Conservation (phyloP, 768 basidiomycete species). For the Pholiota conissans region DNA sequence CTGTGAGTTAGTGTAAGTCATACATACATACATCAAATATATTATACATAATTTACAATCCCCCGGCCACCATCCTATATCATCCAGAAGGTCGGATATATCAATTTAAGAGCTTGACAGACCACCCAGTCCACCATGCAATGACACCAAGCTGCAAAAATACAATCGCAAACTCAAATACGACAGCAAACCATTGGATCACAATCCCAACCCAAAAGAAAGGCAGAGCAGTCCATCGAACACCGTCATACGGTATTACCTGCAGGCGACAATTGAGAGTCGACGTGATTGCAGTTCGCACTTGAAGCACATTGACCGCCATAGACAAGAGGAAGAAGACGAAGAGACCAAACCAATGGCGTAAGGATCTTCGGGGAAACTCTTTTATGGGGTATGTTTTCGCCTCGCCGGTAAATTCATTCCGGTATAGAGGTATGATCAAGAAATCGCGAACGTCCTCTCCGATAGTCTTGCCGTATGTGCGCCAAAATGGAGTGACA, state of each 20-base stretch:
- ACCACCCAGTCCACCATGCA: slow-evolving; percentile 80
- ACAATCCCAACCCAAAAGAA: slow-evolving; percentile 64
- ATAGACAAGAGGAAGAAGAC: slow-evolving; percentile 50
- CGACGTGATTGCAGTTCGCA: slow-evolving; percentile 57
- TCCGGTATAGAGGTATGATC: slow-evolving; percentile 79
- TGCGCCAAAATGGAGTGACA: slow-evolving; percentile 80
- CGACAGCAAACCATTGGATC: slow-evolving; percentile 66
- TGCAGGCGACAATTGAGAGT: slow-evolving; percentile 52
- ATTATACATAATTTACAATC: slow-evolving; percentile 24
- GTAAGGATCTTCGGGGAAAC: slow-evolving; percentile 62
- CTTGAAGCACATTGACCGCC: slow-evolving; percentile 53
- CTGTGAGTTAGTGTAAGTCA: slow-evolving; percentile 18
- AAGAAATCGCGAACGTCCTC: slow-evolving; percentile 80
- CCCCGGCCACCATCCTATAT: not conserved
- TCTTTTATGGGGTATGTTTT: slow-evolving; percentile 61
- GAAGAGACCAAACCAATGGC: slow-evolving; percentile 67
- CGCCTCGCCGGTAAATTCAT: slow-evolving; percentile 79
- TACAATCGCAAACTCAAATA: slow-evolving; percentile 59
- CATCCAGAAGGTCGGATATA: not conserved
- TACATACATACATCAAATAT: slow-evolving; percentile 10
- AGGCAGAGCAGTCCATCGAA: slow-evolving; percentile 64
- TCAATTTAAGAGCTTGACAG: slow-evolving; percentile 47
- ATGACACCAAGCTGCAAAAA: slow-evolving; percentile 57
- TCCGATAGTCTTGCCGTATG: slow-evolving; percentile 79
- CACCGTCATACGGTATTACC: slow-evolving; percentile 57